Evolutionary conservation across 257 asterid genomes (phyloP).

Genomic region (Solanum piurae): DNA sequence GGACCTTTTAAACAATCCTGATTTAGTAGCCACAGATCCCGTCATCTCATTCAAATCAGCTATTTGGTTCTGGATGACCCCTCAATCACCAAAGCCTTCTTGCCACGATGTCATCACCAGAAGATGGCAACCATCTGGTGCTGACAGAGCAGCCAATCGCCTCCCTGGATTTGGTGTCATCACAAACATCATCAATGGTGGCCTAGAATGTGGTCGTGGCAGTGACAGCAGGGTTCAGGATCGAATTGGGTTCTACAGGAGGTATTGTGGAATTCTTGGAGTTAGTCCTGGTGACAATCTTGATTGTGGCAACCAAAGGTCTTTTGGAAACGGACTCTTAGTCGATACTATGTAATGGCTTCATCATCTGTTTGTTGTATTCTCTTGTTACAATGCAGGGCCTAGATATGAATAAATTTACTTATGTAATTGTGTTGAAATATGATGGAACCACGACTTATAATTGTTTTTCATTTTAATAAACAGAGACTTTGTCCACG

Average conservation of each 20-base stretch:
- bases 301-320: conserved; percentile 13
- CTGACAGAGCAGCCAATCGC: conserved; percentile 8
- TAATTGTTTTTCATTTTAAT: not conserved
- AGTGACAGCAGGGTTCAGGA: not conserved
- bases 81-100: conserved; percentile 22
- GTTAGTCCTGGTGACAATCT: conserved; percentile 13
- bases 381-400: not conserved
- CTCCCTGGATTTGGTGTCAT: conserved; percentile 23
- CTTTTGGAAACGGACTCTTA: not conserved
- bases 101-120: conserved; percentile 23
- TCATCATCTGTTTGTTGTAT: not conserved
- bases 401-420: not conserved
- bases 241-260: conserved; percentile 18
- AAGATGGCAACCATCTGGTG: conserved; percentile 10
- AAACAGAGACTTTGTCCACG: not conserved
- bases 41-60: conserved; percentile 24
- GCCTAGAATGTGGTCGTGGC: conserved; percentile 21
- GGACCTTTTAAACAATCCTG: conserved; percentile 15
- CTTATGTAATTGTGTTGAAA: not conserved
- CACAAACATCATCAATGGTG: conserved; percentile 31
- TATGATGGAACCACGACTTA: not conserved
- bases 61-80: conserved; percentile 32
- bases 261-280: conserved; percentile 11
- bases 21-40: conserved; percentile 10
- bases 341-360: not conserved